Percentiles rank a stretch among this genome's conserved stretches.
Conservation (phyloP, 179 eudicot species). For the Spergularia azorica region DNA sequence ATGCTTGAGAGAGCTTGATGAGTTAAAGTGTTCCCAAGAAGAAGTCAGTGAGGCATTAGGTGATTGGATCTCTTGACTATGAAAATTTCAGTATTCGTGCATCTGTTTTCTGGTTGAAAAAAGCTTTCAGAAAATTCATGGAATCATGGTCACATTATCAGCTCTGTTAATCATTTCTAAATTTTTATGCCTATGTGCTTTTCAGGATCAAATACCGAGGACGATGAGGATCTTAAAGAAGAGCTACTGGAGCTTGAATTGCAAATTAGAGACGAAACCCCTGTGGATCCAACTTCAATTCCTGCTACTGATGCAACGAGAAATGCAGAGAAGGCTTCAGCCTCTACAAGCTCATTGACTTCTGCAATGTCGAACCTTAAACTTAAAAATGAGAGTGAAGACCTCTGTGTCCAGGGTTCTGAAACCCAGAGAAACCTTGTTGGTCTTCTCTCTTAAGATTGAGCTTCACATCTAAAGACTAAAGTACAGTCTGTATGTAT, state of each 20-base stretch:
- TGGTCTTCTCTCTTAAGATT: constrained; percentile 18
- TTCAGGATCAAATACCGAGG: constrained; percentile 49
- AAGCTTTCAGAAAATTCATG: not conserved
- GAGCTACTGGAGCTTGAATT: constrained; percentile 60
- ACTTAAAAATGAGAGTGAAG: constrained; percentile 36
- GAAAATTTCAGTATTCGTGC: too few relatives aligned
- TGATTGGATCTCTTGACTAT: constrained; percentile 22
- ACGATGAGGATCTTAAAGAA: constrained; percentile 74
- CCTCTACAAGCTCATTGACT: constrained; percentile 41
- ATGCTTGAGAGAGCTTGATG: constrained; percentile 69
- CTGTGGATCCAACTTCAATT: constrained; percentile 25
- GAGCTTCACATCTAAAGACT: constrained; percentile 17
- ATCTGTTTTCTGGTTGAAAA: not conserved
- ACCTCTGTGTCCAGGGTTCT: constrained; percentile 8
- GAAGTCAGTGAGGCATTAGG: constrained; percentile 59
- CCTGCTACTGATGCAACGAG: constrained; percentile 21
- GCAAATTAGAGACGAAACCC: constrained; percentile 42
- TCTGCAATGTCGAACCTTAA: constrained; percentile 55
- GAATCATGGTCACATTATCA: not conserved
- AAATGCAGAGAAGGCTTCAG: constrained; percentile 29
- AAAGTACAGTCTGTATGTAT: not conserved
- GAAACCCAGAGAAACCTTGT: constrained; percentile 1
- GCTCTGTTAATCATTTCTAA: not conserved
- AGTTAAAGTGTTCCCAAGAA: constrained; percentile 54
- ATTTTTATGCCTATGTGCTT: not conserved